Evolutionary conservation across 2,329 filamentous ascomycete species (phyloP).

Genomic region (Neospermospora avenae): DNA sequence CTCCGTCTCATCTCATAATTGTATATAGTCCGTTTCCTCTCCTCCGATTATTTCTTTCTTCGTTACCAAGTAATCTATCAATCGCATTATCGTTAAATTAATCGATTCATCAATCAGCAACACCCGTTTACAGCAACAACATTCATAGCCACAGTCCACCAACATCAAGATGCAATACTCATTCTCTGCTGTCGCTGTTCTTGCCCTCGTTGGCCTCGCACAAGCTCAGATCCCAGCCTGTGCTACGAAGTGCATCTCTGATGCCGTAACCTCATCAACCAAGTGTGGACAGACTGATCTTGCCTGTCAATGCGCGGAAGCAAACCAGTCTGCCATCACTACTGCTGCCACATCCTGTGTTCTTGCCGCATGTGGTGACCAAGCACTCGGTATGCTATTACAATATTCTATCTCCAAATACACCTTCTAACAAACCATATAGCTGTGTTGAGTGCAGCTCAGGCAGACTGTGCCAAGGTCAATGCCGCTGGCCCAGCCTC

Average conservation of each 20-base stretch:
- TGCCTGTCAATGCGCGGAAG: constrained; percentile 23
- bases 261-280: constrained; percentile 21
- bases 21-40: constrained; percentile 10
- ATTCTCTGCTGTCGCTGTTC: constrained; percentile 18
- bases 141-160: not conserved
- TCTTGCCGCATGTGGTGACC: constrained; percentile 17
- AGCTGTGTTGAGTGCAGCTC: constrained; percentile 16
- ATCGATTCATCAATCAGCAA: not conserved
- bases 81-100: not conserved
- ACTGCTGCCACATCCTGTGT: constrained; percentile 25
- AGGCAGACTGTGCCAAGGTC: constrained; percentile 10
- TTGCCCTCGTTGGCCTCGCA: constrained; percentile 17
- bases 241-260: constrained; percentile 22
- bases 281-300: constrained; percentile 22
- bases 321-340: constrained; percentile 22
- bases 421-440: not conserved
- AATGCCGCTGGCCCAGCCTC: not conserved
- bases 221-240: constrained; percentile 24
- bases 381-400: constrained; percentile 18
- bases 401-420: not conserved
- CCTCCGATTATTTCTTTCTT: not conserved
- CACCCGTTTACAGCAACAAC: constrained; percentile 19
- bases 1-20: constrained; percentile 8
- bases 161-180: constrained; percentile 26
- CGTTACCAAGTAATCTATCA: not conserved